Percentiles rank a stretch among this genome's conserved stretches.
Evolutionary conservation across 2,329 filamentous ascomycete genomes (phyloP).

Genomic region (Stemphylium vesicarium): DNA sequence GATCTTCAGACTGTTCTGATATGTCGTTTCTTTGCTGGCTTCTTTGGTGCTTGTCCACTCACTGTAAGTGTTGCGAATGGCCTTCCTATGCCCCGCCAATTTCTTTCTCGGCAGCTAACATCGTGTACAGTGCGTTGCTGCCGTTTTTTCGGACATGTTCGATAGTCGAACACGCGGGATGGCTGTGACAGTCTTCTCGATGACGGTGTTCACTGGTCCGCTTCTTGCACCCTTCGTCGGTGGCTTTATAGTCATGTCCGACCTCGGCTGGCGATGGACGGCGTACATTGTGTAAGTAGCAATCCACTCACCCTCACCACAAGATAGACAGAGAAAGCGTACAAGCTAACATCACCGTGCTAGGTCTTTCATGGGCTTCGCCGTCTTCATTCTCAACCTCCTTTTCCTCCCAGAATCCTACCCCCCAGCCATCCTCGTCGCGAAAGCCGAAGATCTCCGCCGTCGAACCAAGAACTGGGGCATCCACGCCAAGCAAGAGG

Average conservation of each 20-base stretch:
- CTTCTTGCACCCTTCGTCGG: slow-evolving; percentile 62
- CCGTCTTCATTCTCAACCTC: slow-evolving; percentile 57
- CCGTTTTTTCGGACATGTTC: slow-evolving; percentile 64
- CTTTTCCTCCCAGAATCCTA: slow-evolving; percentile 65
- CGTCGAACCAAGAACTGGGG: slow-evolving; percentile 66
- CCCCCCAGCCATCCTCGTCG: slow-evolving; percentile 63
- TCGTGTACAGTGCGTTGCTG: slow-evolving; percentile 52
- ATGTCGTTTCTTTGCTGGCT: slow-evolving; percentile 60
- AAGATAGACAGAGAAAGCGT: not conserved
- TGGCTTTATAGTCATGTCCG: slow-evolving; percentile 59
- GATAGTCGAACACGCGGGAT: slow-evolving; percentile 51
- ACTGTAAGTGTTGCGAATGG: slow-evolving; percentile 49
- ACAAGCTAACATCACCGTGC: not conserved
- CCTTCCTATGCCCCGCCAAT: too few relatives aligned
- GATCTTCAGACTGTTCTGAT: slow-evolving; percentile 61
- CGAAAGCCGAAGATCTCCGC: slow-evolving; percentile 62
- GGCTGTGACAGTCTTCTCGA: slow-evolving; percentile 58
- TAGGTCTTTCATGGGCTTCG: slow-evolving; percentile 60
- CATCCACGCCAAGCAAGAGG: slow-evolving; percentile 64
- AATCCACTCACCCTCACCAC: not conserved
- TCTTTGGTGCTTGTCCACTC: slow-evolving; percentile 61
- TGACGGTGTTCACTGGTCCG: slow-evolving; percentile 60
- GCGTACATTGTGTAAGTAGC: slow-evolving; percentile 56
- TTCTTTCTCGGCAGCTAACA: slow-evolving; percentile 1
- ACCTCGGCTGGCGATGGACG: slow-evolving; percentile 63